Conservation (phyloP, 1,284 basidiomycete species). For the Ceratobasidium papillatum region DNA sequence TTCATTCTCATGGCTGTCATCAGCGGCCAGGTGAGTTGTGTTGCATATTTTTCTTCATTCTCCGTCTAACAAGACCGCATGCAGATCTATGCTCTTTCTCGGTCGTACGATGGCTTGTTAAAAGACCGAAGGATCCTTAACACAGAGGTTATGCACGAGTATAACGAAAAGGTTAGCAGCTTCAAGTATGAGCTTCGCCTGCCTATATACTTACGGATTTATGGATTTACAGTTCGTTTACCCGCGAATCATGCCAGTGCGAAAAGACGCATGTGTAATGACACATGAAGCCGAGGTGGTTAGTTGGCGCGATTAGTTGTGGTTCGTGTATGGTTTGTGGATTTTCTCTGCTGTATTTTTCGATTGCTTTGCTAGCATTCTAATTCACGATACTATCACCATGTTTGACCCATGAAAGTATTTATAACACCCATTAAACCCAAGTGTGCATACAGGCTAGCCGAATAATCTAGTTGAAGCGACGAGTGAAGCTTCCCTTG, state of each 20-base stretch:
- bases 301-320: conserved; percentile 26
- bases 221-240: conserved; percentile 72
- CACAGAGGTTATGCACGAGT: conserved; percentile 85
- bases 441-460: not conserved
- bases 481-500: conserved; percentile 33
- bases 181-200: not conserved
- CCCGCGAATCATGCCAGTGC: conserved; percentile 76
- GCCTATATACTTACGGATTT: conserved; percentile 52
- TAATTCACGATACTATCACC: not conserved
- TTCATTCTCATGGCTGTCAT: conserved; percentile 69
- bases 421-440: not conserved
- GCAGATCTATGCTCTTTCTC: conserved; percentile 62
- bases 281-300: conserved; percentile 83
- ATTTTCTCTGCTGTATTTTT: not conserved
- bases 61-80: conserved; percentile 17
- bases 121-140: conserved; percentile 81
- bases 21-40: conserved; percentile 64
- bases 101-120: conserved; percentile 67
- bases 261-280: conserved; percentile 82
- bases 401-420: conserved; percentile 1
- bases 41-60: not conserved
- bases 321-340: not conserved
- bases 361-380: not conserved
- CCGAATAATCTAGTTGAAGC: not conserved
- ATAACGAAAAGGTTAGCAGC: conserved; percentile 69